Base-by-base conservation (phyloP, 768 basidiomycete species). In the Dendrothele bispora region DNA sequence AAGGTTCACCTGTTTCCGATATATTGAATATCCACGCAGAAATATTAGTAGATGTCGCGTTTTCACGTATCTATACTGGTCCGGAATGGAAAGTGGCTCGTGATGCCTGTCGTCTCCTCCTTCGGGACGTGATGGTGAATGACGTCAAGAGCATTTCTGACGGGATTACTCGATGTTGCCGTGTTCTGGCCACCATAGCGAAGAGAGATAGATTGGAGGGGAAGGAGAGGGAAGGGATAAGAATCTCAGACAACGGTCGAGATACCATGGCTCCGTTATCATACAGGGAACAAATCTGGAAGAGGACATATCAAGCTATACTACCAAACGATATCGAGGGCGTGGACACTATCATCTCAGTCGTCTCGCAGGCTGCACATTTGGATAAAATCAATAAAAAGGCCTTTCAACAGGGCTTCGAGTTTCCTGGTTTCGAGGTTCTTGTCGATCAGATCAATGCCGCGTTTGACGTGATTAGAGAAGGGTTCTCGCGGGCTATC, bases 261-360 rank as follows among this genome's bases (percentile, higher is more conserved):
- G 25, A 53, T 39, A 12, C 48, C 17, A 68, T 77, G 39, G 61
- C 69, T 4, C 56, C 58, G 8, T 63, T 75, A 42, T 56, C 63
- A 20, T 66, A 87, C 39, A 78, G 77, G 40, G 72, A 75, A 38
- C 76, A 76, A 37, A 63, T 91, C 26, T 98, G 95, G 95, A 70
- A 65, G 43, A 77, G 74, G 53, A 67, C 80, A 3, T 94, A 88
- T 56, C 72, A 78, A 7, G 68, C 70, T 5, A 61, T 93, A 4
- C 74, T 78, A 37, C 72, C 78, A 17, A 69, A 68, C 32, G 89
- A 94, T 58, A 60, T 69, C 6, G 72, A 79, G 26, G 87, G 77
- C 1, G 70, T 86, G 20, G 75, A 76, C 8, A 69, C 77, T 29
- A 62, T 94, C 24, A 66, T 94, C 30, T 65, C 72, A 25, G 68